Percentiles rank a stretch among this genome's conserved stretches.
Evolutionary conservation across 2,329 filamentous ascomycete species (phyloP).

Genomic region (Cordyceps javanica): DNA sequence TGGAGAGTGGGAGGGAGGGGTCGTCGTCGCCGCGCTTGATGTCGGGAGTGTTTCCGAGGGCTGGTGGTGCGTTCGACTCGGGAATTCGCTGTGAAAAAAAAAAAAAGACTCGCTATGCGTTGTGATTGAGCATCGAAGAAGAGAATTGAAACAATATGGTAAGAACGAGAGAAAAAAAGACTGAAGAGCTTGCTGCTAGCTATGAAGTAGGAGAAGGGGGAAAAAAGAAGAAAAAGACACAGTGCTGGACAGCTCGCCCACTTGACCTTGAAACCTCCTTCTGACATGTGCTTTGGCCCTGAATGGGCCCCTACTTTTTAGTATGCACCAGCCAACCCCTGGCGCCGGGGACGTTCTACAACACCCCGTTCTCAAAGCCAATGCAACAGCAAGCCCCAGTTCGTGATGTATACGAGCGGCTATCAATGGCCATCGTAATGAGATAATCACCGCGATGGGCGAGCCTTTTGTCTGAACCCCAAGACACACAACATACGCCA

Average conservation of each 20-base stretch:
- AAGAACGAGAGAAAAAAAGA: no score
- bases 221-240: slow-evolving; percentile 15
- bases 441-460: no score
- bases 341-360: not conserved
- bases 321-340: not conserved
- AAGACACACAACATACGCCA: no score
- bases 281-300: slow-evolving; percentile 10
- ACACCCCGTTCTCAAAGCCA: not conserved
- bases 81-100: not conserved
- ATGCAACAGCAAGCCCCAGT: not conserved
- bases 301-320: slow-evolving; percentile 5
- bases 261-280: slow-evolving; percentile 10
- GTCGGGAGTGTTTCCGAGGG: no score
- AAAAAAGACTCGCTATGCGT: not conserved
- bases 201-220: slow-evolving; percentile 1
- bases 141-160: not conserved
- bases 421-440: not conserved
- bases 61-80: not conserved
- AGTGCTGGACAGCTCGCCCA: not conserved
- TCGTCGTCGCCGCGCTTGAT: not conserved
- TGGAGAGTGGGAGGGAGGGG: not conserved
- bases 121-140: not conserved
- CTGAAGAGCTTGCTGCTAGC: not conserved
- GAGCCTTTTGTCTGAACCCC: no score
- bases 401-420: no score